Evolutionary conservation across 2,329 filamentous ascomycete species (phyloP).

Genomic region (Hansfordia pulvinata): DNA sequence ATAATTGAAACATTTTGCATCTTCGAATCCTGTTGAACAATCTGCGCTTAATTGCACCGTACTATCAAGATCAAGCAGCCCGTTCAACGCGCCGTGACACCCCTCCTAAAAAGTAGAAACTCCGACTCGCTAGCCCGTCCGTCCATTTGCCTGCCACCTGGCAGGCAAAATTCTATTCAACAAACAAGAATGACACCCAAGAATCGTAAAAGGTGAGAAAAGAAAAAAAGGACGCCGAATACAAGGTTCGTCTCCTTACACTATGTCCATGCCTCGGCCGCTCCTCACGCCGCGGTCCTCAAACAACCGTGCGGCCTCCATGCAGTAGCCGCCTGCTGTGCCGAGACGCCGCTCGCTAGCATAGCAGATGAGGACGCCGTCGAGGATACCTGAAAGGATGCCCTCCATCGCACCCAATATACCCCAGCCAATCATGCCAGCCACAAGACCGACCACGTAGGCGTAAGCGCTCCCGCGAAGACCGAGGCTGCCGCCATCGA

Average conservation of each 20-base stretch:
- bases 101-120: no score
- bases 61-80: no score
- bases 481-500: slow-evolving; percentile 35
- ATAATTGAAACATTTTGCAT: neutral
- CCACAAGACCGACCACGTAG: slow-evolving; percentile 84
- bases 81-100: no score
- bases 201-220: no score
- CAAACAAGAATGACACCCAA: no score
- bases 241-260: no score
- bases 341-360: slow-evolving; percentile 69
- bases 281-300: slow-evolving; percentile 50
- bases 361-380: slow-evolving; percentile 86
- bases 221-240: no score
- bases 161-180: no score
- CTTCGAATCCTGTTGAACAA: no score
- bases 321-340: slow-evolving; percentile 75
- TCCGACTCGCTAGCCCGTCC: no score
- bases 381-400: slow-evolving; percentile 73
- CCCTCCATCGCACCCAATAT: slow-evolving; percentile 85
- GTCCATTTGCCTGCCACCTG: no score
- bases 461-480: slow-evolving; percentile 78
- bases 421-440: slow-evolving; percentile 89
- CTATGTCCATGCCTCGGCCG: slow-evolving; percentile 16
- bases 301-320: slow-evolving; percentile 83
- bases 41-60: no score